A percentile compares a stretch with the other conserved stretches of the same genome.
phyloP scores from a whole-genome alignment of 2,329 filamentous ascomycete species.

The Neophaeococcomyces aloes region DNA sequence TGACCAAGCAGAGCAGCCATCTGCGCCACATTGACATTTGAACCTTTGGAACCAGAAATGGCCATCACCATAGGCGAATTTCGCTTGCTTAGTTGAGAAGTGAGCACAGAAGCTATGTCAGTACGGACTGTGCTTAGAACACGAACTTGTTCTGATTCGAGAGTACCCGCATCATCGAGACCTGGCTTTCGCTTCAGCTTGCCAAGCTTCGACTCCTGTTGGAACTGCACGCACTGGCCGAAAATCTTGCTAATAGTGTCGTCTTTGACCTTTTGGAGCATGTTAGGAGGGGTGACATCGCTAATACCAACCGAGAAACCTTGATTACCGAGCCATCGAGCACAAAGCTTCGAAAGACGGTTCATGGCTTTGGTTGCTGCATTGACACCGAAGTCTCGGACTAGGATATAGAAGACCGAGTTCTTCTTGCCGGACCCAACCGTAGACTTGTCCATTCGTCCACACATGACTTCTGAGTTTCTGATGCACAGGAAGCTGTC shows the following conservation, averaged over 20 bases:
- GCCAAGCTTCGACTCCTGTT: conserved; percentile 65
- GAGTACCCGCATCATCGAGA: conserved; percentile 53
- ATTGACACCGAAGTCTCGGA: conserved; percentile 87
- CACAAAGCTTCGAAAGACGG: conserved; percentile 78
- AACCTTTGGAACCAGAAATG: conserved; percentile 92
- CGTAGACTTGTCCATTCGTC: conserved; percentile 93
- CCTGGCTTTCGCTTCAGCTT: conserved; percentile 78
- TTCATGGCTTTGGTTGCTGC: conserved; percentile 89
- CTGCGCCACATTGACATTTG: conserved; percentile 94
- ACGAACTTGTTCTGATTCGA: conserved; percentile 81
- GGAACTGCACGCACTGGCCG: conserved; percentile 46
- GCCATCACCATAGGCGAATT: conserved; percentile 96
- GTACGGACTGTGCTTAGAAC: conserved; percentile 87
- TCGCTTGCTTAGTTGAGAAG: conserved; percentile 76
- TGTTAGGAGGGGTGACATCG: conserved; percentile 75
- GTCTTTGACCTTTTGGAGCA: conserved; percentile 62
- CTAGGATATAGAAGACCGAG: conserved; percentile 91
- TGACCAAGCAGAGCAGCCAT: conserved; percentile 97
- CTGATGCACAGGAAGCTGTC: conserved; percentile 87
- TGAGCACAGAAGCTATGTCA: conserved; percentile 81
- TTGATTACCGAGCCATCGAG: conserved; percentile 74
- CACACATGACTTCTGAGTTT: conserved; percentile 96
- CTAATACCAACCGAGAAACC: conserved; percentile 95
- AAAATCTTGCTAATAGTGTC: conserved; percentile 66
- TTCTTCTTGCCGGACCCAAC: conserved; percentile 98